Evolutionary conservation across 176 grass and related monocot species (phyloP).

Genomic region (Carex pumila): DNA sequence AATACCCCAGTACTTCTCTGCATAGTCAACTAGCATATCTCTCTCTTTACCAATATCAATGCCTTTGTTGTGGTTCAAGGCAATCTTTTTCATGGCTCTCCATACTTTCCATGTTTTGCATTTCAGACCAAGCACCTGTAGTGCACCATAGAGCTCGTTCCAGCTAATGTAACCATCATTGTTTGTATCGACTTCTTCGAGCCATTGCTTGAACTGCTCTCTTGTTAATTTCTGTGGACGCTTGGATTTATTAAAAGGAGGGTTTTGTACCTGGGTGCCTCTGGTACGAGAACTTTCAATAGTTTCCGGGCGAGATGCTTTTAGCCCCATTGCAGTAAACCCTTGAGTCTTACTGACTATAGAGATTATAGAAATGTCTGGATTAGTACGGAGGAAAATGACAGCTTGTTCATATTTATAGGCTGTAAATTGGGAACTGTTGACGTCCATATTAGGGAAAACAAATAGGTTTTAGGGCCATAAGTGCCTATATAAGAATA

Average conservation of each 20-base stretch:
- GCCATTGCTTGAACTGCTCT: slow-evolving; percentile 24
- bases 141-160: not conserved
- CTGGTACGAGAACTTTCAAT: not conserved
- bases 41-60: slow-evolving; percentile 20
- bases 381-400: not conserved
- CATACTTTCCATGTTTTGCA: slow-evolving; percentile 19
- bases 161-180: slow-evolving; percentile 8
- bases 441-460: not conserved
- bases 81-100: slow-evolving; percentile 9
- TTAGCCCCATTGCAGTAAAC: not conserved
- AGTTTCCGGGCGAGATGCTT: no score
- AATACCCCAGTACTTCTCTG: slow-evolving; percentile 7
- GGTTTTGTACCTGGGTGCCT: not conserved
- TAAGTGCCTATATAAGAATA: no score
- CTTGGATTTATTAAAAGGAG: not conserved
- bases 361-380: not conserved
- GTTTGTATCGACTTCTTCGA: not conserved
- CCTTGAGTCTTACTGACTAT: not conserved
- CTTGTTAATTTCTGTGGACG: not conserved
- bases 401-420: not conserved
- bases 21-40: not conserved
- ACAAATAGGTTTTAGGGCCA: not conserved
- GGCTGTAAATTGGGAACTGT: not conserved
- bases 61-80: not conserved
- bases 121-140: not conserved